Conservation (phyloP, 345 rosid genomes). For the Litchi chinensis region DNA sequence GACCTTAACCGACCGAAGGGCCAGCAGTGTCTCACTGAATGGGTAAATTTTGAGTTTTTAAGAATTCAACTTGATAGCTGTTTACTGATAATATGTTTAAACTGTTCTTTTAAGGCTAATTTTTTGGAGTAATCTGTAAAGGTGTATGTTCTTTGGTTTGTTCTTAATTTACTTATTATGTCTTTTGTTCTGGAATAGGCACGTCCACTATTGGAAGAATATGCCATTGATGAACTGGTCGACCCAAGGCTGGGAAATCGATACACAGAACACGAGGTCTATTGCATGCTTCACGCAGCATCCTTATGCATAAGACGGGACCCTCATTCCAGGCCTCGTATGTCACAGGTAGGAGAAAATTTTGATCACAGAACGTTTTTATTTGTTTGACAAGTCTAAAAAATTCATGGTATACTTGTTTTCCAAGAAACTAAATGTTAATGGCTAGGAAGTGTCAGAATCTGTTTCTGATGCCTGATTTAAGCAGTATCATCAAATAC, state of each 20-base stretch:
- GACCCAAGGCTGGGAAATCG: conserved; percentile 68
- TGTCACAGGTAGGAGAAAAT: conserved; percentile 78
- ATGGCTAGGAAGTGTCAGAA: not conserved
- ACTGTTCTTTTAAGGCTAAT: not conserved
- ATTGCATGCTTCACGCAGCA: conserved; percentile 97
- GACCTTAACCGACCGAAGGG: conserved; percentile 92
- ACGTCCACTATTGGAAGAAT: conserved; percentile 87
- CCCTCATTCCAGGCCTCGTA: conserved; percentile 91
- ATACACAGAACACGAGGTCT: conserved; percentile 79
- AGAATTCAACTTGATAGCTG: conserved; percentile 9
- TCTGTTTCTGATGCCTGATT: not conserved
- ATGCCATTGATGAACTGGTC: conserved; percentile 75
- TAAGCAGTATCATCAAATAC: not conserved
- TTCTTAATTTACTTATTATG: not conserved
- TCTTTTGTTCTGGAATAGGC: conserved; percentile 54
- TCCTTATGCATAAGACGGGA: conserved; percentile 83
- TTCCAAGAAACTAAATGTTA: not conserved
- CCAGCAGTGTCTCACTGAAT: conserved; percentile 95
- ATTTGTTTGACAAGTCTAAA: not conserved
- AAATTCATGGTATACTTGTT: not conserved
- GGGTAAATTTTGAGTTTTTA: conserved; percentile 54
- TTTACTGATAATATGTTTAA: not conserved
- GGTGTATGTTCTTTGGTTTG: not conserved
- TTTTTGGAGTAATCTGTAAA: not conserved
- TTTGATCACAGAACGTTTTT: not conserved